Percentiles rank a stretch among this genome's conserved stretches.
phyloP scores from a whole-genome alignment of 2,329 filamentous ascomycete genomes.

The Xylariales sp. region DNA sequence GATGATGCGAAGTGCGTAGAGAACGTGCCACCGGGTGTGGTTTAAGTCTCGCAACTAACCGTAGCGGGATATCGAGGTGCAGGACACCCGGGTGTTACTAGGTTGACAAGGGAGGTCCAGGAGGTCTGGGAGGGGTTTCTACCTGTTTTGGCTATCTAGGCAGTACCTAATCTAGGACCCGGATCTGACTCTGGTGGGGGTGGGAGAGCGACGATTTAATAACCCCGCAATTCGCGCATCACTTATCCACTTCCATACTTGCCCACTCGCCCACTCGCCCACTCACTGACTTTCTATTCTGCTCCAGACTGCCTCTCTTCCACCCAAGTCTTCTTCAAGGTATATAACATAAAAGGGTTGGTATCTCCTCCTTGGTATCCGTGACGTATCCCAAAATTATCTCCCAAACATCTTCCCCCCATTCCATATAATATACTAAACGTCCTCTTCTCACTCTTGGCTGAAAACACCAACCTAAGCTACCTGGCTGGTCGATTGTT shows the following conservation, averaged over 20 bases:
- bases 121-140: too few relatives aligned
- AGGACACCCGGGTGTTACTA: background rate
- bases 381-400: background rate
- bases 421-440: background rate
- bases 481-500: slow-evolving; percentile 18
- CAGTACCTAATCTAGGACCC: slow-evolving; percentile 2
- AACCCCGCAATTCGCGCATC: slow-evolving; percentile 16
- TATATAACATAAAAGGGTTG: slow-evolving; percentile 29
- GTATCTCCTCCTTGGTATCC: slow-evolving; percentile 6
- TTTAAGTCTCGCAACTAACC: background rate
- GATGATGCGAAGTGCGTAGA: background rate
- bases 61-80: slow-evolving; percentile 7
- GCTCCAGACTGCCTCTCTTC: slow-evolving; percentile 1
- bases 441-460: background rate
- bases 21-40: slow-evolving; percentile 12
- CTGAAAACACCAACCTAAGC: background rate
- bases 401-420: background rate
- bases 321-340: slow-evolving; percentile 17
- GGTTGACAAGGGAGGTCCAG: too few relatives aligned
- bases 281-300: background rate
- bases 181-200: slow-evolving; percentile 20
- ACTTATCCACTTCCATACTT: slow-evolving; percentile 4
- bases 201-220: slow-evolving; percentile 26
- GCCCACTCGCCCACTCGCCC: background rate
- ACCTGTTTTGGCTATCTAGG: too few relatives aligned